A percentile compares a stretch with the other conserved stretches of the same genome.
Evolutionary conservation across 768 basidiomycete genomes (phyloP).

Genomic region (Lentinula detonsa): DNA sequence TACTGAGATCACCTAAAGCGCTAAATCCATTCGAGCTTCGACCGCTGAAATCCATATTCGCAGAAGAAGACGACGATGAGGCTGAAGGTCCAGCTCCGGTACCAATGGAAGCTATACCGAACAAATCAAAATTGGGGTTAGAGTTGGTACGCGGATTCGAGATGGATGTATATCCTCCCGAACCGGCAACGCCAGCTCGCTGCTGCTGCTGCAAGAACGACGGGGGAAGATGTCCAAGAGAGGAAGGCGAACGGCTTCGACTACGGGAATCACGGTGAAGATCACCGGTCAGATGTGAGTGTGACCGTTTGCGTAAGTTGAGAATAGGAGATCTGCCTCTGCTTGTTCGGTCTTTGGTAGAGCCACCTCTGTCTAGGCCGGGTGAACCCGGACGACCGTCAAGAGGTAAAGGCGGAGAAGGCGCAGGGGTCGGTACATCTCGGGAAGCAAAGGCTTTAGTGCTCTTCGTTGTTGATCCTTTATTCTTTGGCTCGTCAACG

Average conservation of each 20-base stretch:
- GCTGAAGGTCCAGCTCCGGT: neutral
- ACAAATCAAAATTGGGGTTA: neutral
- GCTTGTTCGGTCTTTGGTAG: neutral
- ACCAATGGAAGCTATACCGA: neutral
- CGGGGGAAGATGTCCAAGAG: neutral
- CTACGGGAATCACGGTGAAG: neutral
- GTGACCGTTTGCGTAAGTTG: neutral
- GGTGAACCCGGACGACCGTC: neutral
- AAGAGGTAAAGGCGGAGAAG: neutral
- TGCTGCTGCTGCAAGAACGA: neutral
- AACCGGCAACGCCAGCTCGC: neutral
- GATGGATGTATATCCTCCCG: neutral
- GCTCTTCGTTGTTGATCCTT: too few relatives aligned
- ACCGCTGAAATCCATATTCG: too few relatives aligned
- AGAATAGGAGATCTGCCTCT: neutral
- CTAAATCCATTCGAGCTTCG: neutral
- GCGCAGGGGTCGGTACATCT: neutral
- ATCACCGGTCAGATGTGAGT: neutral
- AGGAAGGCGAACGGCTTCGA: neutral
- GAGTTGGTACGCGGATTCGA: neutral
- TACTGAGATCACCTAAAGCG: neutral
- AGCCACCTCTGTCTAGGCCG: neutral
- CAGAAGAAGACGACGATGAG: neutral
- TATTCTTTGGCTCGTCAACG: neutral
- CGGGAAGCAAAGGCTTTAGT: neutral